Evolutionary conservation across 2,329 filamentous ascomycete genomes (phyloP).

Genomic region (Claviceps sp.): DNA sequence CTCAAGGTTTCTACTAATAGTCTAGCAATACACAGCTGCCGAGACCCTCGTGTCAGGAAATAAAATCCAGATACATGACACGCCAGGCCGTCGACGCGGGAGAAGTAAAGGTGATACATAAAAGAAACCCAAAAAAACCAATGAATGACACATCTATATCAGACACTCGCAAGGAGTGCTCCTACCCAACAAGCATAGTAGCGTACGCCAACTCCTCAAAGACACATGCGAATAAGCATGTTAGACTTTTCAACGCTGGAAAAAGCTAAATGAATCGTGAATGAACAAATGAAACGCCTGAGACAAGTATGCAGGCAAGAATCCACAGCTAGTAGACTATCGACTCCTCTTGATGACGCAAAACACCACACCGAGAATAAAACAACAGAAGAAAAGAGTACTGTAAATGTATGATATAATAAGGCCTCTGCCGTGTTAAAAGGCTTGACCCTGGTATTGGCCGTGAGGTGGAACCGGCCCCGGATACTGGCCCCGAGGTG

Average conservation of each 20-base stretch:
- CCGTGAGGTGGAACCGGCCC: slow-evolving; percentile 11
- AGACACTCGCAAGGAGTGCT: background rate
- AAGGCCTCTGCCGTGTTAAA: slow-evolving; percentile 10
- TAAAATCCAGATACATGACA: no score
- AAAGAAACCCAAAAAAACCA: background rate
- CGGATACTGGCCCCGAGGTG: slow-evolving; percentile 19
- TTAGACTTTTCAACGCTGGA: background rate
- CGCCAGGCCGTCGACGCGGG: no score
- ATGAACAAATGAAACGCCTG: slow-evolving; percentile 3
- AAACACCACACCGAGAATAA: background rate
- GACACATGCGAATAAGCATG: background rate
- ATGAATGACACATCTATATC: background rate
- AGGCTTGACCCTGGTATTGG: slow-evolving; percentile 25
- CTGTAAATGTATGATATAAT: background rate
- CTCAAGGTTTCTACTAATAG: no score
- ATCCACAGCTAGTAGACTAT: background rate
- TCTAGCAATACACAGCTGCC: no score
- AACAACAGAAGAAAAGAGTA: background rate
- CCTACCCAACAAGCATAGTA: background rate
- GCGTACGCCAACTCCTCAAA: background rate
- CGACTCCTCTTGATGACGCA: background rate
- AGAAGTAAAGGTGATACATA: background rate
- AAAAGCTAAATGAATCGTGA: background rate
- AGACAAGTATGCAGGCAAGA: slow-evolving; percentile 4
- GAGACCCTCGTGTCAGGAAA: no score